phyloP scores from a whole-genome alignment of 129 eudicot genomes.

The Tagetes patula region DNA sequence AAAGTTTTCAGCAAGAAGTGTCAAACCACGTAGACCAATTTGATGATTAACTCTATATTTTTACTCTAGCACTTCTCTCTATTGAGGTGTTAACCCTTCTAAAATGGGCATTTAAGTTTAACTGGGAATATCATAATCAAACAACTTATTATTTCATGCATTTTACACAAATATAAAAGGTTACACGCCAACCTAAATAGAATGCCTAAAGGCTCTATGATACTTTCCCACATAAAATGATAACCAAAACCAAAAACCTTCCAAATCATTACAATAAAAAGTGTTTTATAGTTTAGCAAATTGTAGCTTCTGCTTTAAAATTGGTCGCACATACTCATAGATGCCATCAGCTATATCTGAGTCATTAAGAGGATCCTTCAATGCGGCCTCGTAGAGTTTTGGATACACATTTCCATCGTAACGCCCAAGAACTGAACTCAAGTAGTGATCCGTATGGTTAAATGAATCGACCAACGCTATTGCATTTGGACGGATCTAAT shows the following conservation, averaged over 20 bases:
- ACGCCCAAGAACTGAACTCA: constrained; percentile 84
- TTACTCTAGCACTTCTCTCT: no score
- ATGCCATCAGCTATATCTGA: constrained; percentile 74
- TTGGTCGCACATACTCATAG: constrained; percentile 63
- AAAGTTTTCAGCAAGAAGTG: no score
- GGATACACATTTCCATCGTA: constrained; percentile 95
- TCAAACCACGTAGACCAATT: no score
- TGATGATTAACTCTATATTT: no score
- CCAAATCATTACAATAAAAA: not conserved
- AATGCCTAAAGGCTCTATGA: not conserved
- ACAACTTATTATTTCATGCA: not conserved
- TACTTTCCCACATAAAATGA: not conserved
- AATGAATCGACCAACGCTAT: constrained; percentile 83
- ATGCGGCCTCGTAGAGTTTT: constrained; percentile 86
- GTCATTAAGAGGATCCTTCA: constrained; percentile 84
- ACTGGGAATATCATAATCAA: no score
- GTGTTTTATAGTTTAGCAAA: constrained; percentile 49
- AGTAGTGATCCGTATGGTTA: constrained; percentile 89
- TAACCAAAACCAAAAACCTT: not conserved
- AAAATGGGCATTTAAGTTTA: no score
- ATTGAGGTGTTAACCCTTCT: no score
- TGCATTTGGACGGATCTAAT: constrained; percentile 79
- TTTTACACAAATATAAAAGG: not conserved
- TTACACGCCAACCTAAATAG: not conserved
- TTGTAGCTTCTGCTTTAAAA: constrained; percentile 66